Evolutionary conservation across 2,329 filamentous ascomycete species (phyloP), one percentile per base, ranked within the genome.

Genomic region (Amauroascus niger): DNA sequence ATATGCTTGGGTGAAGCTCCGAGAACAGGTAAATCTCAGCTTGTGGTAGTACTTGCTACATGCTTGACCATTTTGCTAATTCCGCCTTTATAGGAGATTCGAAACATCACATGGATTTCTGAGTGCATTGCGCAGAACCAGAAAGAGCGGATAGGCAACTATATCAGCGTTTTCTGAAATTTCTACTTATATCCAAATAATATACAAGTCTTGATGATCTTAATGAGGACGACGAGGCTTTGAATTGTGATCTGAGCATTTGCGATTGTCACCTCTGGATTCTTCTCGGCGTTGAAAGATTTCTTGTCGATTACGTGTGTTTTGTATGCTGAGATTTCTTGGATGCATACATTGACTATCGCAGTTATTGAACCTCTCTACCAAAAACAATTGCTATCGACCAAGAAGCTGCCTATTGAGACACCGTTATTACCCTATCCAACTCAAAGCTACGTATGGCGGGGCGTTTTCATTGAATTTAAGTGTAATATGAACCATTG

Each of bases 51-150:
- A 39, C 14, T 35, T 52, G 22, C 18, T 46, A 8, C 47, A 48
- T 28, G 26, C 22, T 8, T 20, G 14, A 24, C 13, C 6, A 46
- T 40, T 32, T 30, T 52, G 47, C 65, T 71, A 58, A 73, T 55
- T 9, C 9, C 30, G 22, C 22, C 14, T 18, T 32, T 18, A 6
- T 58, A 97, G 90, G 93, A 98, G 86, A 96, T 97, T 64, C 87
- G 93, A 61, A 98, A 98, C 73, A 95, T 98, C 66, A 97, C 93
- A 49, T 98, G 93, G 93, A 98, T 98, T 71, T 86, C 93, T 20
- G 93, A 98, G 73, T 98, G 93, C 75, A 98, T 98, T 79, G 93
- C 93, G 53, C 93, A 98, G 74, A 96, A 95, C 76, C 93, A 98
- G 74, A 98, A 98, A 77, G 93, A 98, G 72, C 83, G 93, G 68